Conservation (phyloP, 2,329 filamentous ascomycete genomes). For the Hypoxylon sp. region DNA sequence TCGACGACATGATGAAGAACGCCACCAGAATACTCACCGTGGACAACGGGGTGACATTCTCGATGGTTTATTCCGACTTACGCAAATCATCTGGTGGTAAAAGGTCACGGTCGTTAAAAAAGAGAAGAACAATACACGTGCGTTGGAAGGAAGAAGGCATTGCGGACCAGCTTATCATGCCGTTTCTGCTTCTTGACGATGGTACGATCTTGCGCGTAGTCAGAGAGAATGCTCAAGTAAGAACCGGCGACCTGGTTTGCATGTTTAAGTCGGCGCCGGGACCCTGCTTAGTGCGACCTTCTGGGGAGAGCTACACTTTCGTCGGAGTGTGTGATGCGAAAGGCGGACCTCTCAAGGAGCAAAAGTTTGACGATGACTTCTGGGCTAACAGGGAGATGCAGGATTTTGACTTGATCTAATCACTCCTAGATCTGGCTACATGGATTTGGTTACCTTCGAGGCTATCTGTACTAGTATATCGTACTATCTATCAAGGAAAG, state of each 20-base stretch:
- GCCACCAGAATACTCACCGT: background rate
- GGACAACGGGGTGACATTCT: background rate
- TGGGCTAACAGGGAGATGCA: constrained; percentile 31
- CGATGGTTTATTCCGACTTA: constrained; percentile 16
- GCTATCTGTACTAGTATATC: no score
- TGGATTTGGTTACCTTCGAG: no score
- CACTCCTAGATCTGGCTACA: background rate
- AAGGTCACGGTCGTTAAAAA: constrained; percentile 5
- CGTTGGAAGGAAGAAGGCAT: constrained; percentile 24
- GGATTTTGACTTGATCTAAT: constrained; percentile 34
- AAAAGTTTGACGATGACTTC: constrained; percentile 35
- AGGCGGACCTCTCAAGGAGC: constrained; percentile 29
- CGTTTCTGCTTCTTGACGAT: constrained; percentile 32
- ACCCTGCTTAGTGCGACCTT: constrained; percentile 27
- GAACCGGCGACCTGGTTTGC: constrained; percentile 37
- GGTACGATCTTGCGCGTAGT: constrained; percentile 28
- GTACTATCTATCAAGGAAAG: no score
- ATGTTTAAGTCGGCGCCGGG: constrained; percentile 32
- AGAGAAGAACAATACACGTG: background rate
- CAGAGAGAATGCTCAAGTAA: constrained; percentile 14
- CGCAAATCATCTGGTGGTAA: background rate
- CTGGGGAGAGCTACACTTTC: constrained; percentile 28
- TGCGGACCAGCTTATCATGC: constrained; percentile 4
- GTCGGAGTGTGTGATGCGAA: constrained; percentile 22
- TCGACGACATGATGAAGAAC: background rate